Evolutionary conservation across 1,284 basidiomycete genomes (phyloP).

Genomic region (Irpex rosettiformis): DNA sequence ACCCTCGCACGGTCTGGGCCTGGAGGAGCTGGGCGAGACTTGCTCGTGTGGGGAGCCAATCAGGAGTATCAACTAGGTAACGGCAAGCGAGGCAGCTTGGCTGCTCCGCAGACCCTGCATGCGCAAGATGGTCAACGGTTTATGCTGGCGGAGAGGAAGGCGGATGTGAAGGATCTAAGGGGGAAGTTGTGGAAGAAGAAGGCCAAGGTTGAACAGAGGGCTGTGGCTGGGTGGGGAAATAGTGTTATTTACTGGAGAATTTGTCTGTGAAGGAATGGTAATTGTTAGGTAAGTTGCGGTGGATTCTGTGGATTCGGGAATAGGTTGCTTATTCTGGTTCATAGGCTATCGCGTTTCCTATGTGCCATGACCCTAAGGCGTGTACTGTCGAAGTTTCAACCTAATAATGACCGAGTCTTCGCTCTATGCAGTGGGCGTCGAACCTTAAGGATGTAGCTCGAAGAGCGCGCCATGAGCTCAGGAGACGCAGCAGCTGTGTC

Average conservation of each 20-base stretch:
- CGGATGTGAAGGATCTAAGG: constrained; percentile 57
- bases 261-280: constrained; percentile 22
- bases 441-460: neutral
- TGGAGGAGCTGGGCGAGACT: constrained; percentile 51
- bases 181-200: constrained; percentile 57
- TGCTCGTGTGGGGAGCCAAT: constrained; percentile 69
- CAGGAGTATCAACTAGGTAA: constrained; percentile 82
- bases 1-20: constrained; percentile 49
- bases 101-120: constrained; percentile 60
- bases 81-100: constrained; percentile 73
- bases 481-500: neutral
- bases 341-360: neutral
- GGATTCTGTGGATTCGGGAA: neutral
- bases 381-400: neutral
- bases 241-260: constrained; percentile 78
- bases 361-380: neutral
- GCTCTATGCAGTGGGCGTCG: neutral
- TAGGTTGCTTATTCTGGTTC: neutral
- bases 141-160: constrained; percentile 49
- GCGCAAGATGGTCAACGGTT: constrained; percentile 52
- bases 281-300: neutral
- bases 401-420: neutral
- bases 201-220: constrained; percentile 68
- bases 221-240: constrained; percentile 58
- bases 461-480: neutral